phyloP scores from a whole-genome alignment of 108 stramenopile species.

The Cyclotella atomus region DNA sequence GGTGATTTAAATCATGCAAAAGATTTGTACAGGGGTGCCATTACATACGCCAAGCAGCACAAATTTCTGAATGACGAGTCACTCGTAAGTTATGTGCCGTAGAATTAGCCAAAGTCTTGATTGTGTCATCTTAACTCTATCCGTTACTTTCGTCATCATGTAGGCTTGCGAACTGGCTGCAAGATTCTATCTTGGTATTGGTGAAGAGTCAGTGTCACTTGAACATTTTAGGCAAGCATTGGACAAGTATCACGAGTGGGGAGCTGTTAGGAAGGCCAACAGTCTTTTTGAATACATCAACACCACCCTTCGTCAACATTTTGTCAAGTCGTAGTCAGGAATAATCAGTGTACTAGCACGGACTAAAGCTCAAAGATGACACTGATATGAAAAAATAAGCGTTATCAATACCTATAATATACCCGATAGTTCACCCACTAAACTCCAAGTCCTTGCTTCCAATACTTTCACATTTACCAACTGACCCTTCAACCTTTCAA shows the following conservation, averaged over 20 bases:
- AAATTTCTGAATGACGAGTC: not conserved
- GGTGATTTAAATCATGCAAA: not conserved
- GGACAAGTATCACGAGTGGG: not conserved
- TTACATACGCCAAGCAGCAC: not conserved
- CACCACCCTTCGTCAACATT: too few species aligned
- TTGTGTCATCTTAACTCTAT: too few species aligned
- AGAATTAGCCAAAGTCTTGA: too few species aligned
- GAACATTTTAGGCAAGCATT: not conserved
- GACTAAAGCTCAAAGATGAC: too few species aligned
- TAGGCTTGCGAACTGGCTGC: not conserved
- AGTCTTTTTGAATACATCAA: not conserved
- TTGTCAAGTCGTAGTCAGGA: too few species aligned
- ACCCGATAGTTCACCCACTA: constrained; percentile 49
- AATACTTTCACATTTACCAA: constrained; percentile 84
- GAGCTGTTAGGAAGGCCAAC: not conserved
- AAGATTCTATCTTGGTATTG: not conserved
- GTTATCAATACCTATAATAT: not conserved
- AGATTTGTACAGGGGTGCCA: not conserved
- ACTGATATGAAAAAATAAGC: too few species aligned
- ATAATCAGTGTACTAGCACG: too few species aligned
- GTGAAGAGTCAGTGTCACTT: not conserved
- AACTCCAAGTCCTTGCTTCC: constrained; percentile 86
- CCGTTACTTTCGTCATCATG: too few species aligned
- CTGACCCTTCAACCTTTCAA: constrained; percentile 86
- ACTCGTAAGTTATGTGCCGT: too few species aligned